Percentiles rank a stretch among this genome's conserved stretches.
These are phyloP conservation scores for Yamadazyma siamensis DNA, from an alignment of 1,139 yeast genomes.

Conservation along the genomic window DNA sequence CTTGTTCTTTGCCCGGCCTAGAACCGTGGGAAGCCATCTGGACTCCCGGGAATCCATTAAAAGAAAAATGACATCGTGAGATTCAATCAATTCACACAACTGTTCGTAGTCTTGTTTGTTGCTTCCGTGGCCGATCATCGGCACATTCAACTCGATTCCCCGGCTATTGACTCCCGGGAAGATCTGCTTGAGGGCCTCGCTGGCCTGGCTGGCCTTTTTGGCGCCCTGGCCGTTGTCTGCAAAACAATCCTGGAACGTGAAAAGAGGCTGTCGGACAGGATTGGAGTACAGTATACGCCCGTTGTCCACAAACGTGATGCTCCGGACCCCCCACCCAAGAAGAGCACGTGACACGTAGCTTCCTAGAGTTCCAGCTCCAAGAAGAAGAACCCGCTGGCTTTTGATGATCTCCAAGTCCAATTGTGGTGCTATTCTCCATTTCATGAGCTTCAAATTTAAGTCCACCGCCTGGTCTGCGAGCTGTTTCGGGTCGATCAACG, in stretches of 20 bases:
- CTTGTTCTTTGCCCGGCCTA: constrained; percentile 65
- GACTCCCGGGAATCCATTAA: constrained; percentile 94
- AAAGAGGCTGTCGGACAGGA: constrained; percentile 92
- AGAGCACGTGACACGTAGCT: constrained; percentile 83
- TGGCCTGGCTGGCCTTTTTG: constrained; percentile 74
- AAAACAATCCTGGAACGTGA: constrained; percentile 69
- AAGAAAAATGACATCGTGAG: constrained; percentile 74
- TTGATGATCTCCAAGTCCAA: constrained; percentile 65
- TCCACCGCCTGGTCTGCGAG: constrained; percentile 92
- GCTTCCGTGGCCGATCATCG: constrained; percentile 89
- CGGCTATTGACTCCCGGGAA: constrained; percentile 71
- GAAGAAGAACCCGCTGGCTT: constrained; percentile 58
- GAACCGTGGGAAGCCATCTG: constrained; percentile 90
- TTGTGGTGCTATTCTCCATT: constrained; percentile 91
- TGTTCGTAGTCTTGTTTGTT: constrained; percentile 44
- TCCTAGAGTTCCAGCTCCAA: constrained; percentile 98
- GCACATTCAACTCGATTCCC: constrained; percentile 71
- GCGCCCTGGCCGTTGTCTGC: constrained; percentile 57
- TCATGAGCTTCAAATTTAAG: constrained; percentile 85
- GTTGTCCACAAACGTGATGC: constrained; percentile 84
- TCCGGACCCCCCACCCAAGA: constrained; percentile 90
- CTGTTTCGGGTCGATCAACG: constrained; percentile 73
- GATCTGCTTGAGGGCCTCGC: constrained; percentile 62
- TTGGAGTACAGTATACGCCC: constrained; percentile 88
- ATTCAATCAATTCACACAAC: constrained; percentile 52